These are phyloP conservation scores for Pyrus betulifolia DNA, from an alignment of 306 rosid genomes.

Conservation along the genomic window DNA sequence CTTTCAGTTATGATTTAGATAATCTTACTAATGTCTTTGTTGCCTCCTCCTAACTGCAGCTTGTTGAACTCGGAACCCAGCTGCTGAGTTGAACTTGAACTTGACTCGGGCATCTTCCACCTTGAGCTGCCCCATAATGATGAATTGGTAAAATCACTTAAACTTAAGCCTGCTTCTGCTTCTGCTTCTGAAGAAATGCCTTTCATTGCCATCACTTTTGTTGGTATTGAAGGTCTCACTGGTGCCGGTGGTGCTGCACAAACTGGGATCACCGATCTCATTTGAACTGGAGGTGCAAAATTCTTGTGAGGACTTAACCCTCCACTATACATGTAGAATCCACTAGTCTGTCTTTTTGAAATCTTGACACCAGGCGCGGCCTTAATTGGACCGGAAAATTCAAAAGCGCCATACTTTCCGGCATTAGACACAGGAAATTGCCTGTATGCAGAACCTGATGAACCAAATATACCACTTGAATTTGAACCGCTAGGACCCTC, in stretches of 20 bases:
- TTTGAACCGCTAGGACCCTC: background rate
- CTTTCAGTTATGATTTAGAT: background rate
- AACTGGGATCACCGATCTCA: constrained; percentile 35
- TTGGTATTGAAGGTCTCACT: background rate
- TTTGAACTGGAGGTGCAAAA: constrained; percentile 32
- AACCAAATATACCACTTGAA: background rate
- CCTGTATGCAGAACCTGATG: constrained; percentile 10
- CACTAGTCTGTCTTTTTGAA: too few species aligned
- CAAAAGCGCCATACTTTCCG: background rate
- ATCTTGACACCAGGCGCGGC: background rate
- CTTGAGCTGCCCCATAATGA: background rate
- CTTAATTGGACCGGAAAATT: background rate
- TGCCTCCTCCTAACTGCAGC: constrained; percentile 15
- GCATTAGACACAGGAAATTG: constrained; percentile 4
- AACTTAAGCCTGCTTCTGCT: background rate
- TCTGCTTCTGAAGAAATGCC: background rate
- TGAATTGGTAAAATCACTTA: background rate
- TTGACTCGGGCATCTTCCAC: background rate
- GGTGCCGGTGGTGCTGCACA: constrained; percentile 29
- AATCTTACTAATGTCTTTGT: background rate
- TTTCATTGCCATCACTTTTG: background rate
- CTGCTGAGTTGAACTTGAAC: background rate
- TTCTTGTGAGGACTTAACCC: constrained; percentile 16
- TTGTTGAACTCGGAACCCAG: constrained; percentile 13
- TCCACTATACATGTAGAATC: background rate